Evolutionary conservation across 352 stramenopile genomes (phyloP).

Genomic region (Globisporangium alternatum): DNA sequence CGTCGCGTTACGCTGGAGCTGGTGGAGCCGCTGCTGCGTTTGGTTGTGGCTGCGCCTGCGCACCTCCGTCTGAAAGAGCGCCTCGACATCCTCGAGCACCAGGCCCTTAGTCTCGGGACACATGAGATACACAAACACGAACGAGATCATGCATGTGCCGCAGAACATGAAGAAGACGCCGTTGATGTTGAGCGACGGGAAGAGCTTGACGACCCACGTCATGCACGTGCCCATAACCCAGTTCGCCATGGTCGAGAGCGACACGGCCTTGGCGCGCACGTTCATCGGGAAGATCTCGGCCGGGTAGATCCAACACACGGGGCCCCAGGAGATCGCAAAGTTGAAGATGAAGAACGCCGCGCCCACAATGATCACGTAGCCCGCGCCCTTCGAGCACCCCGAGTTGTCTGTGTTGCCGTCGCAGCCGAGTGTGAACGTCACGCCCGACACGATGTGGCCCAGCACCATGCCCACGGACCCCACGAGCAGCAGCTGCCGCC

Average conservation of each 20-base stretch:
- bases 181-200: constrained; percentile 6
- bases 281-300: constrained; percentile 49
- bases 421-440: constrained; percentile 38
- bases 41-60: no score
- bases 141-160: constrained; percentile 29
- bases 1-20: no score
- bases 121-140: constrained; percentile 47
- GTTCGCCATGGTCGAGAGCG: constrained; percentile 43
- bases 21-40: no score
- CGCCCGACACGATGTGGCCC: constrained; percentile 38
- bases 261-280: constrained; percentile 43
- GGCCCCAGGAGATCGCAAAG: constrained; percentile 51
- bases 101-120: constrained; percentile 34
- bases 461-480: constrained; percentile 42
- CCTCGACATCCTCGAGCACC: constrained; percentile 32
- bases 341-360: constrained; percentile 49
- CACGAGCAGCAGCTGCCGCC: constrained; percentile 38
- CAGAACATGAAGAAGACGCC: constrained; percentile 27
- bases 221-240: constrained; percentile 42
- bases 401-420: constrained; percentile 31
- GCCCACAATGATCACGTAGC: constrained; percentile 38
- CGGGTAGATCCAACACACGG: constrained; percentile 52
- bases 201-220: constrained; percentile 25
- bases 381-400: constrained; percentile 29
- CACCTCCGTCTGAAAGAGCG: constrained; percentile 18